Base-by-base conservation (phyloP, 495 filamentous ascomycete species). In the Wilcoxina mikolae region DNA sequence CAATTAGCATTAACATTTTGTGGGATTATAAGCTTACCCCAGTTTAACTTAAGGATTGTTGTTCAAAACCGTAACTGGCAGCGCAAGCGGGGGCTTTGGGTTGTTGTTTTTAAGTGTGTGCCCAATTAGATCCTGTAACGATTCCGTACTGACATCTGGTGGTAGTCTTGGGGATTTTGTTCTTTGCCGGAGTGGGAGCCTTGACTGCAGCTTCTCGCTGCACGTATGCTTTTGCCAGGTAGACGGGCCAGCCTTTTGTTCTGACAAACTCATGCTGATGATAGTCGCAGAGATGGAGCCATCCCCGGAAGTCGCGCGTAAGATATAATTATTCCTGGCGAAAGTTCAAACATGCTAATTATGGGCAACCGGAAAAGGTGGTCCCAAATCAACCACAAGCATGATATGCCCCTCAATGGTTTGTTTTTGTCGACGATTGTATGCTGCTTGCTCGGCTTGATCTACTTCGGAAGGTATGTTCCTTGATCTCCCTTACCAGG, bases 281-380 rank as follows among this genome's bases (percentile, higher is more conserved):
- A 9, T 25, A 42, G 24, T 53, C n/a, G 12, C 29, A 47, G 35
- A 60, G 78, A 81, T 61, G 74, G 74, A 15, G 82, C 82, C 11
- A 85, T 85, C 50, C 82, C 80, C 0, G 77, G 81, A 2, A 82
- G 79, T n/a, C n/a, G n/a, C n/a, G n/a, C n/a, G n/a, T n/a, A n/a
- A n/a, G n/a, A n/a, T n/a, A n/a, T n/a, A n/a, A n/a, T n/a, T n/a
- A n/a, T n/a, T n/a, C n/a, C n/a, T n/a, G n/a, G n/a, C n/a, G n/a
- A 60, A 9, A 57, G 22, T 27, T 49, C 25, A 28, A 20, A 20
- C 20, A 12, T n/a, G n/a, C n/a, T n/a, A n/a, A n/a, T n/a, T n/a
- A n/a, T n/a, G n/a, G n/a, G n/a, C n/a, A n/a, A n/a, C n/a, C n/a
- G n/a, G n/a, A 20, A 31, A 17, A 62, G 59, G 27, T 87, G 80